Conservation (phyloP, 306 rosid genomes). For the Vigna mungo region DNA sequence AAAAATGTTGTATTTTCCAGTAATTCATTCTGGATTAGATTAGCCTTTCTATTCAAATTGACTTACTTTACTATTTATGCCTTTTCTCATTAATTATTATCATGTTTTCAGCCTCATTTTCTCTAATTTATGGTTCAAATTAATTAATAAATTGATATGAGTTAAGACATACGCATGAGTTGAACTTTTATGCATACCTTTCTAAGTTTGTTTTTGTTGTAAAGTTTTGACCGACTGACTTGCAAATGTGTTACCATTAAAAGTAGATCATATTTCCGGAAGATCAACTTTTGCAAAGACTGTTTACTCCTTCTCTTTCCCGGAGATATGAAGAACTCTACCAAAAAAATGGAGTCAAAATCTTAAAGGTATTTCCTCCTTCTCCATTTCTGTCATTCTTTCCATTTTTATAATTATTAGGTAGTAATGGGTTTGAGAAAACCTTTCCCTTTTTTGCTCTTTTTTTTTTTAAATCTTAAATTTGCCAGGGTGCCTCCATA, state of each 20-base stretch:
- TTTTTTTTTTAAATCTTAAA: slow-evolving; percentile 39
- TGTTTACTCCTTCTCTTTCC: slow-evolving; percentile 92
- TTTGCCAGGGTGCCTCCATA: slow-evolving; percentile 75
- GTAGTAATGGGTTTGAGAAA: slow-evolving; percentile 11
- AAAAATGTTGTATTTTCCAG: not conserved
- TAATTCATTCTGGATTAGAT: no score
- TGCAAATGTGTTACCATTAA: slow-evolving; percentile 29
- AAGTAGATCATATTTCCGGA: slow-evolving; percentile 85
- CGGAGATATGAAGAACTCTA: slow-evolving; percentile 87
- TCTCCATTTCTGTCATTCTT: slow-evolving; percentile 42
- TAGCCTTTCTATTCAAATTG: not conserved
- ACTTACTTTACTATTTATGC: slow-evolving; percentile 30
- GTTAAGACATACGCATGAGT: not conserved
- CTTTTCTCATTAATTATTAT: slow-evolving; percentile 5
- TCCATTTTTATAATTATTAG: slow-evolving; percentile 8
- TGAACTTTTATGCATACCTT: not conserved
- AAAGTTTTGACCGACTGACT: slow-evolving; percentile 43
- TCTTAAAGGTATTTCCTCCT: slow-evolving; percentile 66
- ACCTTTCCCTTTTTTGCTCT: not conserved
- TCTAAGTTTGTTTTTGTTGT: slow-evolving; percentile 26
- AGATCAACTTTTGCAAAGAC: slow-evolving; percentile 76
- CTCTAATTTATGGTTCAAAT: slow-evolving; percentile 30
- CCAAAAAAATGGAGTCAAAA: slow-evolving; percentile 84
- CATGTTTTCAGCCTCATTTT: slow-evolving; percentile 21
- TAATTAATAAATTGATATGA: slow-evolving; percentile 9